These are phyloP conservation scores for Oryza nivara DNA, from an alignment of 176 grass and related monocot genomes.

Conservation along the genomic window DNA sequence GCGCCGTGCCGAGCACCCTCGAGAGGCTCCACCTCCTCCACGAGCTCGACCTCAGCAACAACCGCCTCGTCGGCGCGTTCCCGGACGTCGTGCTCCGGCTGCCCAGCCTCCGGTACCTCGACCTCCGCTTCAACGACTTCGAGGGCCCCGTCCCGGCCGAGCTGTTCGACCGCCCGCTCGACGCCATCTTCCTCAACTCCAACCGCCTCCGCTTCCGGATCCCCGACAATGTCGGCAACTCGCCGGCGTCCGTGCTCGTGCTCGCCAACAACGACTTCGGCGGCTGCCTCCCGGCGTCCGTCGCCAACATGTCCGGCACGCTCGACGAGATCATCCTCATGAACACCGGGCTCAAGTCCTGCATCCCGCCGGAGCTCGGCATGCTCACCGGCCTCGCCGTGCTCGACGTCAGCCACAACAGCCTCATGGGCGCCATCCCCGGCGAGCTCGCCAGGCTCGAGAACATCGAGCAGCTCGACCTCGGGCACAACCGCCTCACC, in stretches of 20 bases:
- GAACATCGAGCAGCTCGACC: slow-evolving; percentile 71
- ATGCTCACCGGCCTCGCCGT: slow-evolving; percentile 62
- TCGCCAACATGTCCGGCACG: slow-evolving; percentile 83
- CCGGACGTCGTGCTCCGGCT: slow-evolving; percentile 58
- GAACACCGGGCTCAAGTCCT: slow-evolving; percentile 71
- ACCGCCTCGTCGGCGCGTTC: slow-evolving; percentile 80
- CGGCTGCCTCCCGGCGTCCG: slow-evolving; percentile 70
- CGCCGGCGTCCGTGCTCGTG: slow-evolving; percentile 74
- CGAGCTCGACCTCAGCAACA: slow-evolving; percentile 99
- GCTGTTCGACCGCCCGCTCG: slow-evolving; percentile 69
- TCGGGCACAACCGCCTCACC: slow-evolving; percentile 69
- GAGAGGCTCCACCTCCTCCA: slow-evolving; percentile 32
- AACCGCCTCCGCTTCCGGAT: slow-evolving; percentile 75
- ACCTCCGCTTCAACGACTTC: slow-evolving; percentile 79
- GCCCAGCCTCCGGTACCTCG: slow-evolving; percentile 56
- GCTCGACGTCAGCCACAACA: slow-evolving; percentile 77
- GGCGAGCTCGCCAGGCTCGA: slow-evolving; percentile 45
- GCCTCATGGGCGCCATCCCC: slow-evolving; percentile 68
- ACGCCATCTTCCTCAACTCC: slow-evolving; percentile 82
- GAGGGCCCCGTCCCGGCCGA: slow-evolving; percentile 68
- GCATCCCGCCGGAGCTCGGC: slow-evolving; percentile 67
- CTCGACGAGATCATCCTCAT: slow-evolving; percentile 81
- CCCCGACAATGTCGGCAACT: slow-evolving; percentile 89
- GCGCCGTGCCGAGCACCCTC: slow-evolving; percentile 52
- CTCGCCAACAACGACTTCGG: slow-evolving; percentile 82